Percentiles rank a stretch among this genome's conserved stretches.
Conservation (phyloP, 1,284 basidiomycete species). For the Chiua sp. region DNA sequence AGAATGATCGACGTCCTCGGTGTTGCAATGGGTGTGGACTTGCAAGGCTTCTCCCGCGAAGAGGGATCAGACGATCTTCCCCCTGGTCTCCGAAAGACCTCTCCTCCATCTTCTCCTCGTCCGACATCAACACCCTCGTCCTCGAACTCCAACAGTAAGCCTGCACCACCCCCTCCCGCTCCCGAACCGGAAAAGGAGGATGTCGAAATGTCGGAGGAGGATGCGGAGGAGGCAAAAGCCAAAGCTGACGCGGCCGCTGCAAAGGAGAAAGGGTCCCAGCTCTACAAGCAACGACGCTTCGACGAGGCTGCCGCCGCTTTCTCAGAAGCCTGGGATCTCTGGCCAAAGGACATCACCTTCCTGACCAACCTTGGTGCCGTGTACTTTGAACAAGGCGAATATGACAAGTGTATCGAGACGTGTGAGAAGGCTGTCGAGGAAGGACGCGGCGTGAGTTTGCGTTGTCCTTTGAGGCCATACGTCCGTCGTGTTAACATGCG, state of each 20-base stretch:
- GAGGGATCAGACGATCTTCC: slow-evolving; percentile 87
- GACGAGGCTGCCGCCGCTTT: slow-evolving; percentile 76
- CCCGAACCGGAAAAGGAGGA: slow-evolving; percentile 53
- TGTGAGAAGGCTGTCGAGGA: slow-evolving; percentile 97
- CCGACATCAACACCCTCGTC: slow-evolving; percentile 50
- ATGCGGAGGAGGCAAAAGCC: slow-evolving; percentile 64
- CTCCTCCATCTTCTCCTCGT: slow-evolving; percentile 41
- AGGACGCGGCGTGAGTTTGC: slow-evolving; percentile 67
- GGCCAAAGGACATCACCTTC: slow-evolving; percentile 94
- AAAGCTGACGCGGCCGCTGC: slow-evolving; percentile 79
- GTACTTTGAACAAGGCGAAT: slow-evolving; percentile 94
- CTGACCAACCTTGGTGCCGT: slow-evolving; percentile 88
- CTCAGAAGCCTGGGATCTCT: slow-evolving; percentile 90
- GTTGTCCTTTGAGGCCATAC: neutral
- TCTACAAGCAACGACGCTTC: slow-evolving; percentile 89
- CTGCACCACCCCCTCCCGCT: slow-evolving; percentile 36
- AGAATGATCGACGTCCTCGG: slow-evolving; percentile 96
- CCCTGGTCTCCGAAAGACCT: slow-evolving; percentile 52
- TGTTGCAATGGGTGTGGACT: slow-evolving; percentile 93
- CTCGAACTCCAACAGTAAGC: slow-evolving; percentile 24
- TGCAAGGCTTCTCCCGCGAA: slow-evolving; percentile 86
- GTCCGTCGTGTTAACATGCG: slow-evolving; percentile 6
- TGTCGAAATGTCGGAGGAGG: slow-evolving; percentile 65
- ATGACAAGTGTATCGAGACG: slow-evolving; percentile 88
- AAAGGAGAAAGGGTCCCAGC: slow-evolving; percentile 81